A percentile compares a stretch with the other conserved stretches of the same genome.
These are phyloP conservation scores for Solanum medicagineum DNA, from an alignment of 257 asterid species.

Conservation along the genomic window DNA sequence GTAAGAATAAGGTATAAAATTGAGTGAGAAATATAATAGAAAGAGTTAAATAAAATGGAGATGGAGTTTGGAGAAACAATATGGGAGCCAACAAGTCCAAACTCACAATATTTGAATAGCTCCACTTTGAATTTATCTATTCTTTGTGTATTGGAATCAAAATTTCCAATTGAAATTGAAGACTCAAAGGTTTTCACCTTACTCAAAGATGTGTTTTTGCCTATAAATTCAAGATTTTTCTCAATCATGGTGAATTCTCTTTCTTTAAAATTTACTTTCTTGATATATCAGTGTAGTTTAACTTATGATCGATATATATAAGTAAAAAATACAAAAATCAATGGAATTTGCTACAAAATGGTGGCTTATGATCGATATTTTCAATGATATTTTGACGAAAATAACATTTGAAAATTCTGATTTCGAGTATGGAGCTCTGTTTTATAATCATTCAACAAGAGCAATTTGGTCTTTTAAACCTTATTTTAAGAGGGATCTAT, in stretches of 20 bases:
- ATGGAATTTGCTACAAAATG: too few relatives aligned
- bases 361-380: too few relatives aligned
- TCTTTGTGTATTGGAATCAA: slow-evolving; percentile 6
- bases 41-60: background rate
- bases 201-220: slow-evolving; percentile 4
- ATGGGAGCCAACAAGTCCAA: slow-evolving; percentile 7
- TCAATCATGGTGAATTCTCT: slow-evolving; percentile 10
- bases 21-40: background rate
- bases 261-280: too few relatives aligned
- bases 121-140: slow-evolving; percentile 1
- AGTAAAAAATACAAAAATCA: too few relatives aligned
- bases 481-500: too few relatives aligned
- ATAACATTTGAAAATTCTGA: too few relatives aligned
- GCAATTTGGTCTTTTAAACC: background rate
- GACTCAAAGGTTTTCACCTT: background rate
- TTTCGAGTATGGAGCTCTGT: background rate
- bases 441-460: background rate
- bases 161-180: slow-evolving; percentile 3
- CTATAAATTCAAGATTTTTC: slow-evolving; percentile 13
- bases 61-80: background rate
- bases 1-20: background rate
- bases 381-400: too few relatives aligned
- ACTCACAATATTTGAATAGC: slow-evolving; percentile 11
- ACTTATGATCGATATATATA: background rate
- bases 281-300: background rate